These are phyloP conservation scores for Exophiala xenobiotica DNA, from an alignment of 2,329 filamentous ascomycete species.

Conservation along the genomic window DNA sequence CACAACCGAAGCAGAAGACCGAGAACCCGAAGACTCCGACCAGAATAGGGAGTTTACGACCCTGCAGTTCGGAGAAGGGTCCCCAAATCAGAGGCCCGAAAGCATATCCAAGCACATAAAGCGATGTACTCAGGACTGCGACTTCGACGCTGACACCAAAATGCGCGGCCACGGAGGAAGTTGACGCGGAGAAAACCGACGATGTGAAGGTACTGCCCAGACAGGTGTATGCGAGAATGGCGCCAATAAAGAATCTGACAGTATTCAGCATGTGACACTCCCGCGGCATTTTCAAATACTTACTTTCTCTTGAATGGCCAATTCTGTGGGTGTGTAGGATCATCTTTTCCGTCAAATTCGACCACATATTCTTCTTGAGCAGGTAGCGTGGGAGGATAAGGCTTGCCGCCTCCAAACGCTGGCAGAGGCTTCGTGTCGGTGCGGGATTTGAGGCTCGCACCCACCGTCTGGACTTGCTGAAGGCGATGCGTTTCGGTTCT, in stretches of 20 bases:
- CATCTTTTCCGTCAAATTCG: conserved; percentile 77
- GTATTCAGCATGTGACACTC: neutral
- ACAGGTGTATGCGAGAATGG: conserved; percentile 31
- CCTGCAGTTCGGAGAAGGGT: conserved; percentile 53
- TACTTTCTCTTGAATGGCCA: conserved; percentile 75
- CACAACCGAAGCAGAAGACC: conserved; percentile 51
- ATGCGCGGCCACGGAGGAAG: conserved; percentile 53
- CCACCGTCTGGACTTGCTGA: conserved; percentile 46
- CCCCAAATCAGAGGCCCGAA: conserved; percentile 53
- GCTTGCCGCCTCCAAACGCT: conserved; percentile 54
- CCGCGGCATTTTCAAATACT: neutral
- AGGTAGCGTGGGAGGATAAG: conserved; percentile 56
- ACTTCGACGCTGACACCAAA: conserved; percentile 57
- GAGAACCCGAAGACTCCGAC: conserved; percentile 53
- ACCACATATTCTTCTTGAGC: conserved; percentile 61
- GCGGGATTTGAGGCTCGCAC: conserved; percentile 35
- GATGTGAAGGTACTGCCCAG: conserved; percentile 54
- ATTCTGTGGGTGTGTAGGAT: conserved; percentile 83
- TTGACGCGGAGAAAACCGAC: conserved; percentile 69
- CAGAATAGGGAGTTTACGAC: conserved; percentile 50
- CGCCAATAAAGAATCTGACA: conserved; percentile 23
- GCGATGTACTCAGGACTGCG: conserved; percentile 40
- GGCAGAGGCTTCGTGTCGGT: conserved; percentile 38
- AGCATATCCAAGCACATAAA: conserved; percentile 50
- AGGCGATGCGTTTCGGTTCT: conserved; percentile 32